Conservation (phyloP, 352 stramenopile genomes). For the Peronospora farinosa region DNA sequence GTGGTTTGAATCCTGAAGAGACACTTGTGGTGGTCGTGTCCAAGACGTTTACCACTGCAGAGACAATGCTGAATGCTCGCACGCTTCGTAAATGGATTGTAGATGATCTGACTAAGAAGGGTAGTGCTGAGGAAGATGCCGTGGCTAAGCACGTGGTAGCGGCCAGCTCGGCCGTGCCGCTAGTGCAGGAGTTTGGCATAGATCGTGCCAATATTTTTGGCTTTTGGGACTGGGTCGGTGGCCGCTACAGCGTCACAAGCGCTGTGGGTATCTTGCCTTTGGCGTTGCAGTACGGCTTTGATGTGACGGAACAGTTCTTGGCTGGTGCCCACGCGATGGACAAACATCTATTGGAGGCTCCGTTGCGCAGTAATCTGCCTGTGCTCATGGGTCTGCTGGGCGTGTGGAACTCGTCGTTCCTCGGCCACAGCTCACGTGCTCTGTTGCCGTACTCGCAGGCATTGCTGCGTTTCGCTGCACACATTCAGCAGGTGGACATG, state of each 20-base stretch:
- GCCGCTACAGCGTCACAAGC: slow-evolving; percentile 96
- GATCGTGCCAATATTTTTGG: slow-evolving; percentile 93
- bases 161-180: slow-evolving; percentile 67
- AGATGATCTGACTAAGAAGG: slow-evolving; percentile 85
- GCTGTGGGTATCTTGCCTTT: slow-evolving; percentile 95
- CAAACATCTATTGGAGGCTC: slow-evolving; percentile 93
- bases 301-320: slow-evolving; percentile 90
- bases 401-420: slow-evolving; percentile 98
- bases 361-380: slow-evolving; percentile 92
- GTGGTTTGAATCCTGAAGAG: slow-evolving; percentile 91
- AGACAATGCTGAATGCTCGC: slow-evolving; percentile 98
- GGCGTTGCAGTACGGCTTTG: slow-evolving; percentile 93
- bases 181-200: slow-evolving; percentile 92
- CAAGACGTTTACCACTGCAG: slow-evolving; percentile 98
- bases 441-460: slow-evolving; percentile 92
- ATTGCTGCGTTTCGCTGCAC: slow-evolving; percentile 91
- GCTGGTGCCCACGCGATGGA: slow-evolving; percentile 96
- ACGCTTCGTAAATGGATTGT: slow-evolving; percentile 95
- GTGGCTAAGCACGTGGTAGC: slow-evolving; percentile 93
- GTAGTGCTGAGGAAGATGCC: slow-evolving; percentile 72
- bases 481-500: slow-evolving; percentile 99
- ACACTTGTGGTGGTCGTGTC: slow-evolving; percentile 96
- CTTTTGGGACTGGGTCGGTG: slow-evolving; percentile 99
- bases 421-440: slow-evolving; percentile 89
- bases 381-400: slow-evolving; percentile 95